Evolutionary conservation across 2,329 filamentous ascomycete genomes (phyloP), one percentile per base, ranked within the genome.

Genomic region (Trichoderma endophyticum): DNA sequence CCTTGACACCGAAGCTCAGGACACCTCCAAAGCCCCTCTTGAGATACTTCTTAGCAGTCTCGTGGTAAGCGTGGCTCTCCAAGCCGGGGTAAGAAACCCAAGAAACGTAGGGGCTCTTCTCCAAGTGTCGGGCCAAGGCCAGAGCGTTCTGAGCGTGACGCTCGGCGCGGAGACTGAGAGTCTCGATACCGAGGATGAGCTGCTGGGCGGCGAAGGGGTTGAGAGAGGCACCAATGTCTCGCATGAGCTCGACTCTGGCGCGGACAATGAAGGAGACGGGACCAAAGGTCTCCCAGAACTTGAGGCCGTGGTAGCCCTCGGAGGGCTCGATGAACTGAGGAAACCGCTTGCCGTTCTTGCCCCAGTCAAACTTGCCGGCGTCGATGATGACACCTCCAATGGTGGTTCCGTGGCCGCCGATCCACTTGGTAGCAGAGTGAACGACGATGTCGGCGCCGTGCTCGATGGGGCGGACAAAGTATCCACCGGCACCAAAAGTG

Each of bases 51-150:
- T 95, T 95, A 54, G 95, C 96, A 4, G 90, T 82, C 78, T 88
- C 88, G 82, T 98, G 93, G 78, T 90, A 93, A 14, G 89, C 86
- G 81, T 98, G 96, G 84, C 86, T 93, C 83, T 91, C 88, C 4
- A 98, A 87, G 24, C 96, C 96, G 0, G 93, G 95, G 82, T 98
- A 98, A 48, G 93, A 96, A 12, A 98, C 95, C 95, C 95, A 99
- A 77, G 88, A 88, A 62, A 98, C 95, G 78, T 96, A 89, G 67
- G 91, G 86, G 84, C 94, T 95, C 79, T 88, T 89, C 85, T 97
- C 91, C 57, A 98, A 86, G 90, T 94, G 97, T 78, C 87, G 86
- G 1, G 95, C 95, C 70, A 98, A 86, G 26, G 90, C 88, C 51
- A 95, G 82, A 1, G 96, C 90, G 81, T 98, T 98, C 78, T 90